Evolutionary conservation across 352 stramenopile species (phyloP), one percentile per base, ranked within the genome.

Genomic region (Phytophthora pluvialis): DNA sequence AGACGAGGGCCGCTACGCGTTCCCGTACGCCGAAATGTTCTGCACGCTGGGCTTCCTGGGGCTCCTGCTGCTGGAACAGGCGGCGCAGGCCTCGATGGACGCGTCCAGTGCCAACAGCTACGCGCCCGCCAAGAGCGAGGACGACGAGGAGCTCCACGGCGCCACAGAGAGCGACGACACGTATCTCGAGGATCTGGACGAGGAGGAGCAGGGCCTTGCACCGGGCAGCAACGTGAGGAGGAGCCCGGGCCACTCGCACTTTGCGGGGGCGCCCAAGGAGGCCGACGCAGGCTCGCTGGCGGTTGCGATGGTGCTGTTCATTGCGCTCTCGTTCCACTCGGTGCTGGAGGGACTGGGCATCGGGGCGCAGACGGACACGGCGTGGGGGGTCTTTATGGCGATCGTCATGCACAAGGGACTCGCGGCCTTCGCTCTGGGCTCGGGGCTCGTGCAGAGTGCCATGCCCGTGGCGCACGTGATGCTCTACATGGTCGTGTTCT

Each of bases 341-440:
- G 83, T 93, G 33, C 67, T 93, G 3, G 85, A 93, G 57, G 85
- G 85, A 13, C 66, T 93, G 9, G 85, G 85, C 40, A 89, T 93
- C 60, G 85, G 85, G 15, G 85, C 85, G 4, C 85, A 93, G 61
- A 81, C 52, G 6, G 73, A 80, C 44, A 80, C 85, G 25, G 85
- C 85, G 25, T 93, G 85, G 85, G 82, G 83, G 13, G 85, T 93
- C 1, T 91, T 91, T 57, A 39, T 90, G 35, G 85, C 85, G 5
- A 93, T 93, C 57, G 61, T 93, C 16, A 73, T 91, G 60, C 85
- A 93, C 73, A 93, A 93, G 62, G 85, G 85, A 3, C 75, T 93
- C 18, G 85, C 82, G 4, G 82, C 85, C 0, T 93, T 93, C 48
- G 85, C 85, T 4, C 64, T 93, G 15, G 82, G 82, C 35, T 88